Evolutionary conservation across 345 rosid species (phyloP).

Genomic region (rapeseed (Brassica napus)): DNA sequence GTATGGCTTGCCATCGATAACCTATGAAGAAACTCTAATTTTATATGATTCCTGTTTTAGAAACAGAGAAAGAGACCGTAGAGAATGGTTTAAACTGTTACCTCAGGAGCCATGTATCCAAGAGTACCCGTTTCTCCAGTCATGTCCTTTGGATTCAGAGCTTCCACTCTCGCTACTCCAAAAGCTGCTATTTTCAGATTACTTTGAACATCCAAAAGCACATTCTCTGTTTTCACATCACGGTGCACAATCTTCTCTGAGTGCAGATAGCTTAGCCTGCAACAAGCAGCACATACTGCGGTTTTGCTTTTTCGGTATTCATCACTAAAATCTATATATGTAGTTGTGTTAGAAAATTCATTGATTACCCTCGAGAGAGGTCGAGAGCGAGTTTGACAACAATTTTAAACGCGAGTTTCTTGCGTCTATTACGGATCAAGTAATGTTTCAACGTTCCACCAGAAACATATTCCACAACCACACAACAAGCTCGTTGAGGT

Average conservation of each 20-base stretch:
- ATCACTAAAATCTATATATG: background rate
- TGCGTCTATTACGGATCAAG: slow-evolving; percentile 66
- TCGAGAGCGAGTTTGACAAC: slow-evolving; percentile 88
- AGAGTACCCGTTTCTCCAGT: background rate
- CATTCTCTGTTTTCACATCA: slow-evolving; percentile 92
- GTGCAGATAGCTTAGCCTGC: slow-evolving; percentile 90
- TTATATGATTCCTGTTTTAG: too few species aligned
- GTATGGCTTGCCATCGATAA: background rate
- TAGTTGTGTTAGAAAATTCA: background rate
- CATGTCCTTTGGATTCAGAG: background rate
- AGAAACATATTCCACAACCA: slow-evolving; percentile 78
- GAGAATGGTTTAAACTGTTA: background rate
- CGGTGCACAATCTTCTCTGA: slow-evolving; percentile 90
- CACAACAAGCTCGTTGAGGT: slow-evolving; percentile 85
- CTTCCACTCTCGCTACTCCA: background rate
- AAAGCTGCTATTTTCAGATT: slow-evolving; percentile 78
- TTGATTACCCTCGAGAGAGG: slow-evolving; percentile 82
- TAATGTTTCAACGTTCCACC: slow-evolving; percentile 87
- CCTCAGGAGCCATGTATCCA: background rate
- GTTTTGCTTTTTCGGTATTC: too few species aligned
- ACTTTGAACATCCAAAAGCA: slow-evolving; percentile 67
- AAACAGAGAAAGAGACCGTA: too few species aligned
- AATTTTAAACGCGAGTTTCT: slow-evolving; percentile 71
- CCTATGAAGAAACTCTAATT: background rate
- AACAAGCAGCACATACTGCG: background rate